Evolutionary conservation across 164 flowering plant species (phyloP).

Genomic region (Sedum album): DNA sequence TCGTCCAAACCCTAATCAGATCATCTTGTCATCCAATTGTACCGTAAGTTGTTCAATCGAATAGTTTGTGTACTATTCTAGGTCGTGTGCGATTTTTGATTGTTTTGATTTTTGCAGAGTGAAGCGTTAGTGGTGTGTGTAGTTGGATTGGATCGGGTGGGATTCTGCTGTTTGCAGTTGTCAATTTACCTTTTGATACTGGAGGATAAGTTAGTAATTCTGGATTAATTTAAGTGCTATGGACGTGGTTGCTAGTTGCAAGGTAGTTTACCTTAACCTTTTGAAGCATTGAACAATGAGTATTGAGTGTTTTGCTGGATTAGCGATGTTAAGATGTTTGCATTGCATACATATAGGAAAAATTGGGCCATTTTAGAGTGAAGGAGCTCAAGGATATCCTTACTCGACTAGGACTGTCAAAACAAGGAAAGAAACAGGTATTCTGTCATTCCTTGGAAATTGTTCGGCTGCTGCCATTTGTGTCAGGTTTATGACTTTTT

Average conservation of each 20-base stretch:
- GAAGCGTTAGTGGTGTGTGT: background rate
- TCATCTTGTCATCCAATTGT: background rate
- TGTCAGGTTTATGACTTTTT: background rate
- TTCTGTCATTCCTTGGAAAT: background rate
- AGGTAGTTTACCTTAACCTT: conserved; percentile 10
- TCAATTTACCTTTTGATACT: conserved; percentile 12
- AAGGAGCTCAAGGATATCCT: conserved; percentile 60
- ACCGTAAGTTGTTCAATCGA: background rate
- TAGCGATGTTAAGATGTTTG: background rate
- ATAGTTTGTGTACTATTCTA: background rate
- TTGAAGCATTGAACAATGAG: background rate
- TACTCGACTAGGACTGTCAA: conserved; percentile 59
- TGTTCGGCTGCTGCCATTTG: background rate
- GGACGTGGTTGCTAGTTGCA: conserved; percentile 14
- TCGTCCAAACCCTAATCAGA: background rate
- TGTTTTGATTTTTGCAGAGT: background rate
- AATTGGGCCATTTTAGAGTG: conserved; percentile 41
- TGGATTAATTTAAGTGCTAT: background rate
- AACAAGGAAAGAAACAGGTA: conserved; percentile 94
- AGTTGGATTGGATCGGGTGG: background rate
- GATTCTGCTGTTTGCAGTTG: no score
- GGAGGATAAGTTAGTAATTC: background rate
- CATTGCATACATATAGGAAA: conserved; percentile 22
- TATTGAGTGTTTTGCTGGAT: background rate
- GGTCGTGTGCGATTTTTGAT: background rate